A percentile compares a stretch with the other conserved stretches of the same genome.
Conservation (phyloP, 176 grass and related monocot species). For the Luzula sylvatica region DNA sequence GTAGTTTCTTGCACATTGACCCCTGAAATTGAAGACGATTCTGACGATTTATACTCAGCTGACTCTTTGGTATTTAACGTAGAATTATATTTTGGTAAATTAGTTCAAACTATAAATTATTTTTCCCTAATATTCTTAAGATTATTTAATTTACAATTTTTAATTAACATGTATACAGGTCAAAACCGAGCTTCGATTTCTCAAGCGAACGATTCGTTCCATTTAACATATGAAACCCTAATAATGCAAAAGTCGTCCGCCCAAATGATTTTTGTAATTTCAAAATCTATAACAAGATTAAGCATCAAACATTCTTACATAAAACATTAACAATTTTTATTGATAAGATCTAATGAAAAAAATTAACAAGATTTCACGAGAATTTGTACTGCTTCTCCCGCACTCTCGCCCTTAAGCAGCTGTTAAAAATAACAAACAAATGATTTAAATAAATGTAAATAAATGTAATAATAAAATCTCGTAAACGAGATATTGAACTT, state of each 20-base stretch:
- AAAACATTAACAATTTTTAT: no score
- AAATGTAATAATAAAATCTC: no score
- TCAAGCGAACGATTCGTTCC: conserved; percentile 44
- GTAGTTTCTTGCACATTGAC: conserved; percentile 50
- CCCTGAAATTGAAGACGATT: conserved; percentile 44
- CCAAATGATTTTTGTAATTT: no score
- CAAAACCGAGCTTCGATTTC: conserved; percentile 39
- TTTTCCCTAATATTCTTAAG: conserved; percentile 14
- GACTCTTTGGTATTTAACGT: conserved; percentile 68
- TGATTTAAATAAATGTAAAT: no score
- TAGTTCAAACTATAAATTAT: neutral
- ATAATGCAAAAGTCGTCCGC: conserved; percentile 41
- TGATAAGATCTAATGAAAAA: no score
- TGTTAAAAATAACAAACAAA: no score
- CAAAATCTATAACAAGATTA: no score
- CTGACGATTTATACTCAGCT: conserved; percentile 63
- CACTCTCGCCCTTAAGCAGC: no score
- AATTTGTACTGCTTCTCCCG: no score
- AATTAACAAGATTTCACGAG: no score
- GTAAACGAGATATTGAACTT: conserved; percentile 11
- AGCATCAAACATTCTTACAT: no score
- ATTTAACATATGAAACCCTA: conserved; percentile 2
- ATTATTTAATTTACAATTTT: no score
- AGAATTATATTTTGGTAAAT: conserved; percentile 50
- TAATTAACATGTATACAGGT: conserved; percentile 26